A percentile compares a stretch with the other conserved stretches of the same genome.
These are phyloP conservation scores for Solanum hybrid DNA, from an alignment of 305 asterid species.

Conservation along the genomic window DNA sequence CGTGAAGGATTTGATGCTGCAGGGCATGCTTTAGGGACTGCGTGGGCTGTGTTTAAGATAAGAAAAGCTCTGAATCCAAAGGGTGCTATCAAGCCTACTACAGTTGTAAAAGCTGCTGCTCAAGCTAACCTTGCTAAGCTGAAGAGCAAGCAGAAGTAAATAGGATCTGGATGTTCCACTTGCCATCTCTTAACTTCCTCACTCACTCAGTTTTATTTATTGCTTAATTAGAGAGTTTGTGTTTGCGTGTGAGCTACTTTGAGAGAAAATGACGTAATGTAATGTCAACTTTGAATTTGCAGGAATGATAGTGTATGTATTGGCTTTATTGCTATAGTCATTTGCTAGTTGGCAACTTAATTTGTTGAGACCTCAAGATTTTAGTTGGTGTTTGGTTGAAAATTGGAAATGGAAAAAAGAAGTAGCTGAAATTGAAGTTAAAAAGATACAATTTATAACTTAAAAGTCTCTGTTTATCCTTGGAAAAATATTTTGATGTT, in stretches of 20 bases:
- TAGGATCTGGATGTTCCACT: neutral
- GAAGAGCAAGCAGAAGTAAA: constrained; percentile 29
- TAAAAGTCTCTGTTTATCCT: neutral
- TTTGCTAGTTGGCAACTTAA: neutral
- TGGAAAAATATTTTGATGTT: neutral
- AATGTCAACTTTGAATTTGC: neutral
- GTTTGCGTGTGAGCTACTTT: neutral
- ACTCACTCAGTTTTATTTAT: neutral
- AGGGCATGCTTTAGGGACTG: constrained; percentile 80
- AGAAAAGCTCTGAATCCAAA: constrained; percentile 78
- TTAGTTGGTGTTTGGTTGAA: neutral
- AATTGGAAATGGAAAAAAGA: neutral
- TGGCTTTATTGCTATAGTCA: neutral
- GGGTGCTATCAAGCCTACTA: constrained; percentile 44
- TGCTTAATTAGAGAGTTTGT: neutral
- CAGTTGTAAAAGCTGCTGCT: constrained; percentile 59
- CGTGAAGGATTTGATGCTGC: constrained; percentile 67
- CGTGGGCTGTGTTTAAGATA: constrained; percentile 86
- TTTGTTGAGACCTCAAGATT: neutral
- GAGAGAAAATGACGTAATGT: neutral
- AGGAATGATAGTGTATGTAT: neutral
- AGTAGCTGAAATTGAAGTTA: neutral
- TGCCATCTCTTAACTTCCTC: neutral
- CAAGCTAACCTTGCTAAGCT: constrained; percentile 34
- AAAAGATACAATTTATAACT: neutral